Evolutionary conservation across 345 rosid genomes (phyloP).

Genomic region (Rhizophora mangle): DNA sequence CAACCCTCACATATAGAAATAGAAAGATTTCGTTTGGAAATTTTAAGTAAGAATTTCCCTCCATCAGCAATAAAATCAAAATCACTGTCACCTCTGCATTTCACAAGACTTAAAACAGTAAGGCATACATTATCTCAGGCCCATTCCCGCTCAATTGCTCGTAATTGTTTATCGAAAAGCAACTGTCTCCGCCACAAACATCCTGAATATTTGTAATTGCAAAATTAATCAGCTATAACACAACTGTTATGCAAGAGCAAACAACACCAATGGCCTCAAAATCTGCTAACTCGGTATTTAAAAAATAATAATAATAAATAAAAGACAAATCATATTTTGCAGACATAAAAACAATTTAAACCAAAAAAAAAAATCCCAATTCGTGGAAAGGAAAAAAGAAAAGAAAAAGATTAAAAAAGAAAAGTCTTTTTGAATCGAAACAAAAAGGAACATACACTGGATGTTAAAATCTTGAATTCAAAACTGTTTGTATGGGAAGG

Average conservation of each 20-base stretch:
- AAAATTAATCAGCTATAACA: conserved; percentile 16
- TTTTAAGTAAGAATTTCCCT: neutral
- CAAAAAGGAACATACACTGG: conserved; percentile 49
- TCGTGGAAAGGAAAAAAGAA: neutral
- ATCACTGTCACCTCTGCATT: conserved; percentile 3
- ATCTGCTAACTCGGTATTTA: neutral
- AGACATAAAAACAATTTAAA: neutral
- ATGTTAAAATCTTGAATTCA: conserved; percentile 58
- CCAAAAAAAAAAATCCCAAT: neutral
- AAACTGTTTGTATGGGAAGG: conserved; percentile 62
- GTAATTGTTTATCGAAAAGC: conserved; percentile 60
- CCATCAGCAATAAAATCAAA: neutral
- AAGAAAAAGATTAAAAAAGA: neutral
- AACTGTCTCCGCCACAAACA: conserved; percentile 66
- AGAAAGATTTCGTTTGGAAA: neutral
- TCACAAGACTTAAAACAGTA: conserved; percentile 6
- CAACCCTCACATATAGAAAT: neutral
- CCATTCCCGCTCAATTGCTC: conserved; percentile 30
- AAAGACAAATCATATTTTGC: neutral
- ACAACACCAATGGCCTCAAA: neutral
- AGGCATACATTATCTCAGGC: conserved; percentile 70
- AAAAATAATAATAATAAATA: no score
- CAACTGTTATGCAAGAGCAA: conserved; percentile 1
- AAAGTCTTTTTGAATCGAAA: neutral
- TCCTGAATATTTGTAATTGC: conserved; percentile 49